Conservation (phyloP, 371 early-diverging fungal genomes). For the Mortierella sp. region DNA sequence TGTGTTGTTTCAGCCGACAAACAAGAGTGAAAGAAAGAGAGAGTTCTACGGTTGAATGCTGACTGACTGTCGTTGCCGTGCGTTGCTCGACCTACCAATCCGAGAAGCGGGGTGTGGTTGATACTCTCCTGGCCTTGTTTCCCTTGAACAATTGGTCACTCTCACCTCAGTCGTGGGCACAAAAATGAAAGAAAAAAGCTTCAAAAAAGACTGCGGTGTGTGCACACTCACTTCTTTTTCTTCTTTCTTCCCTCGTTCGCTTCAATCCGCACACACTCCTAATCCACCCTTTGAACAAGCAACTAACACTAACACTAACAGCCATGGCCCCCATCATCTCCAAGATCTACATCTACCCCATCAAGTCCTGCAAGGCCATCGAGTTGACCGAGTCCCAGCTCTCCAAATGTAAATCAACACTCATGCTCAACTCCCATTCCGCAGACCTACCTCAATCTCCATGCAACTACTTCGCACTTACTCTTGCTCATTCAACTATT, state of each 20-base stretch:
- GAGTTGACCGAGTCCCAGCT: slow-evolving; percentile 44
- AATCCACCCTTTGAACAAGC: not conserved
- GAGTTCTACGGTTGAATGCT: slow-evolving; percentile 9
- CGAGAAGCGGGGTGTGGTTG: not conserved
- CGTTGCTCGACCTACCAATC: not conserved
- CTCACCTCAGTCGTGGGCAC: not conserved
- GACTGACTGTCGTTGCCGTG: not conserved
- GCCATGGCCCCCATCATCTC: slow-evolving; percentile 48
- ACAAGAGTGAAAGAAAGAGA: too few species aligned
- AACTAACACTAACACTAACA: not conserved
- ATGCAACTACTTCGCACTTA: not conserved
- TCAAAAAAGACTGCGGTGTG: not conserved
- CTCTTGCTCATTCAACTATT: not conserved
- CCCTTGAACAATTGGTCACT: not conserved
- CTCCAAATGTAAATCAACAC: slow-evolving; percentile 34
- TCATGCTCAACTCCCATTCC: not conserved
- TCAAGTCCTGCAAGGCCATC: slow-evolving; percentile 54
- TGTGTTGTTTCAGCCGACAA: not conserved
- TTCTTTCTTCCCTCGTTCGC: not conserved
- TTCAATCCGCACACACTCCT: not conserved
- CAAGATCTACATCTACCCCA: slow-evolving; percentile 53
- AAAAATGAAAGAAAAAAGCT: not conserved
- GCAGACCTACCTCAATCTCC: not conserved
- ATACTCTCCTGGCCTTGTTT: not conserved
- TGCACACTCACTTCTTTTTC: not conserved